Evolutionary conservation across 345 rosid genomes (phyloP).

Genomic region (Boechera divaricarpa): DNA sequence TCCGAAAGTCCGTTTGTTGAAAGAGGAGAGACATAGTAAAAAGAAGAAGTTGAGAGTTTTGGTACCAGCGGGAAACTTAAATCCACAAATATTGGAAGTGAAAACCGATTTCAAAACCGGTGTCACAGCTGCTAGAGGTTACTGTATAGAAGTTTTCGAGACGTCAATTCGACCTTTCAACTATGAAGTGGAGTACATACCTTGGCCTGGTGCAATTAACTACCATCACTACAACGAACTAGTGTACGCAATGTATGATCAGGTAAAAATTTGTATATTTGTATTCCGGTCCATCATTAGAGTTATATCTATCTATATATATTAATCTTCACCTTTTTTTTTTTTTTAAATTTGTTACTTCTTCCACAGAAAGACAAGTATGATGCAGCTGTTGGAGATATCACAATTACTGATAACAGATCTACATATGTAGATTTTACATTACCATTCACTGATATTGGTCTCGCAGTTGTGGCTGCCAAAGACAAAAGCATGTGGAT

Average conservation of each 20-base stretch:
- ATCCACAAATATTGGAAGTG: background rate
- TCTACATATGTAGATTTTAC: background rate
- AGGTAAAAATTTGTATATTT: background rate
- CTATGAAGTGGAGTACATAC: background rate
- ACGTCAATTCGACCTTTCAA: background rate
- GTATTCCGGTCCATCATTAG: background rate
- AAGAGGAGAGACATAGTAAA: background rate
- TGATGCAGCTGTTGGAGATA: background rate
- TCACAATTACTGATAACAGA: background rate
- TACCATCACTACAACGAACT: background rate
- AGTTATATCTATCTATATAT: no score
- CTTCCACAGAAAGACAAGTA: background rate
- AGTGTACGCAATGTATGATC: background rate
- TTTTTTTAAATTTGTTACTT: background rate
- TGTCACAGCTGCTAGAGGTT: background rate
- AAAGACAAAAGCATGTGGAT: conserved; percentile 3
- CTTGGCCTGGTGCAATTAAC: background rate
- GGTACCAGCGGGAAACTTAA: background rate
- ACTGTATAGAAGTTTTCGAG: background rate
- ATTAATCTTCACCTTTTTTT: background rate
- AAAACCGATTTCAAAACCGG: background rate
- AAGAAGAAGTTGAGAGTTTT: background rate
- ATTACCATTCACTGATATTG: conserved; percentile 5
- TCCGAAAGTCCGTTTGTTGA: background rate
- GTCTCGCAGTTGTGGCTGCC: background rate